Conservation (phyloP, 1,284 basidiomycete species). For the Pyrrhoderma lamaoense region DNA sequence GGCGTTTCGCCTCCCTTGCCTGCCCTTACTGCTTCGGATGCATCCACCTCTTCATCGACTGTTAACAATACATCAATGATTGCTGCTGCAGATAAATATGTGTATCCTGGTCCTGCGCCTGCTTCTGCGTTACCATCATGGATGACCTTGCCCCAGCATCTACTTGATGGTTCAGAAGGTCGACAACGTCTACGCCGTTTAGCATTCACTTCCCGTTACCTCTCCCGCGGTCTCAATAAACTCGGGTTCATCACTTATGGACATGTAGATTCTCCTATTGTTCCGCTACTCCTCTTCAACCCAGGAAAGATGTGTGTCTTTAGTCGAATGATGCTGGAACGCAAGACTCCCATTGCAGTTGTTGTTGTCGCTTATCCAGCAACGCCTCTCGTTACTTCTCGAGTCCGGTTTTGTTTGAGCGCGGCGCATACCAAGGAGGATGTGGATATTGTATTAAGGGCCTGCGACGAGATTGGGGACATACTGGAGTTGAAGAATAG, state of each 20-base stretch:
- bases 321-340: constrained; percentile 81
- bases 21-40: constrained; percentile 28
- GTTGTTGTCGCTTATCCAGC: constrained; percentile 92
- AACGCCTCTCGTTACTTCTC: constrained; percentile 83
- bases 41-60: neutral
- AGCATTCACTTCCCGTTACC: constrained; percentile 94
- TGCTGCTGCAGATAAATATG: constrained; percentile 22
- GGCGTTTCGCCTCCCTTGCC: constrained; percentile 56
- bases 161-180: constrained; percentile 82
- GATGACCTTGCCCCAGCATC: constrained; percentile 62
- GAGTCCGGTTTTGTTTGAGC: constrained; percentile 92
- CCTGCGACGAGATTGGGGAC: constrained; percentile 91
- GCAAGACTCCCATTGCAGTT: constrained; percentile 76
- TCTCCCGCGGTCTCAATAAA: constrained; percentile 80
- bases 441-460: constrained; percentile 79
- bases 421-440: constrained; percentile 97
- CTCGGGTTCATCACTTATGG: constrained; percentile 98
- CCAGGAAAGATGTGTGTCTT: constrained; percentile 91
- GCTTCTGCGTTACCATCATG: constrained; percentile 55
- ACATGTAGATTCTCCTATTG: constrained; percentile 85
- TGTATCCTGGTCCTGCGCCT: constrained; percentile 62
- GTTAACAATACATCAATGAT: neutral
- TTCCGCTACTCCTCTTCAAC: constrained; percentile 90
- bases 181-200: constrained; percentile 75
- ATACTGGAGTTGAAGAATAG: constrained; percentile 83